phyloP scores from a whole-genome alignment of 2,329 filamentous ascomycete genomes.

The Exophiala sp. region DNA sequence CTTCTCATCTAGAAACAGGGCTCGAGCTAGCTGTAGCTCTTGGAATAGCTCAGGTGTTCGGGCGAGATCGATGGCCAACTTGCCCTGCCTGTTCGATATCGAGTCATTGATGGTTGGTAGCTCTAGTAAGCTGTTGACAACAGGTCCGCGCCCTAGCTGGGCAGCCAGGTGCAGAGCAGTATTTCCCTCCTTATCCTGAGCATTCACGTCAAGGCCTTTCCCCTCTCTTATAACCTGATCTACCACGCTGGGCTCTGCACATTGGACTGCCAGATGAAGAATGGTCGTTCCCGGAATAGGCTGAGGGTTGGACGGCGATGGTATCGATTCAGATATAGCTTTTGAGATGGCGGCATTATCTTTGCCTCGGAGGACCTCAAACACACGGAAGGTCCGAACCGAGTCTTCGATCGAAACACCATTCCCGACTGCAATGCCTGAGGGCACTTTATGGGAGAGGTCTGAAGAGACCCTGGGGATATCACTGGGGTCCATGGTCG shows the following conservation, averaged over 20 bases:
- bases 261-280: conserved; percentile 90
- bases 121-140: conserved; percentile 81
- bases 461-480: conserved; percentile 31
- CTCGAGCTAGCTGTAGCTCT: conserved; percentile 83
- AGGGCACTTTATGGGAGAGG: conserved; percentile 34
- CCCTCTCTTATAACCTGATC: conserved; percentile 85
- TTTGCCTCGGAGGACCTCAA: conserved; percentile 85
- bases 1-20: conserved; percentile 83
- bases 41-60: conserved; percentile 94
- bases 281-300: conserved; percentile 70
- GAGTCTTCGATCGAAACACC: conserved; percentile 77
- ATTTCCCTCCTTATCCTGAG: conserved; percentile 88
- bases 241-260: conserved; percentile 85
- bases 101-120: conserved; percentile 84
- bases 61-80: conserved; percentile 81
- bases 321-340: conserved; percentile 62
- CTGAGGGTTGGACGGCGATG: conserved; percentile 43
- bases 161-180: conserved; percentile 88
- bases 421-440: conserved; percentile 33
- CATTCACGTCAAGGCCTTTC: conserved; percentile 76
- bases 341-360: conserved; percentile 88
- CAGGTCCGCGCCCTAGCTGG: conserved; percentile 70
- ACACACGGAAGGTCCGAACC: conserved; percentile 87
- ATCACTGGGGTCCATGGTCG: conserved; percentile 30
- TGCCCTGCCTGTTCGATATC: conserved; percentile 76